Conservation (phyloP, 2,329 filamentous ascomycete species). For the Rhinocladiella similis region DNA sequence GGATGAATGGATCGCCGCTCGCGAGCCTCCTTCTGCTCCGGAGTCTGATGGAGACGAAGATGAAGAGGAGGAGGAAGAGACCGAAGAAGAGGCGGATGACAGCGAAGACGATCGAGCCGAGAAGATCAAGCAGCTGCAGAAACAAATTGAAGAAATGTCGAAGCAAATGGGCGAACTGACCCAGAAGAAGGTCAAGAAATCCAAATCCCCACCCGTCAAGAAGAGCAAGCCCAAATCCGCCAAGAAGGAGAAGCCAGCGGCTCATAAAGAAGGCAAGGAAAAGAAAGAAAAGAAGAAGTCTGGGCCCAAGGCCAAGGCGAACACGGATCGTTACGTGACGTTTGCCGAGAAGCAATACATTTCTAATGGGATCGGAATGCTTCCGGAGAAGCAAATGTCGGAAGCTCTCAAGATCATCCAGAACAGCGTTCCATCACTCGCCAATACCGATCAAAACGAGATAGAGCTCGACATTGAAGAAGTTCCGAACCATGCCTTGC, state of each 20-base stretch:
- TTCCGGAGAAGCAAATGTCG: slow-evolving; percentile 75
- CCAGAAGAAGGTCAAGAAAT: slow-evolving; percentile 59
- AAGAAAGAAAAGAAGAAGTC: slow-evolving; percentile 52
- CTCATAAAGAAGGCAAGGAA: slow-evolving; percentile 25
- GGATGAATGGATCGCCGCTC: slow-evolving; percentile 74
- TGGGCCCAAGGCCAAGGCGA: slow-evolving; percentile 42
- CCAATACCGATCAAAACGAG: slow-evolving; percentile 50
- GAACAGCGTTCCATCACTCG: slow-evolving; percentile 72
- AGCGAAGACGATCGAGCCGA: slow-evolving; percentile 57
- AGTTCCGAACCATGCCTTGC: slow-evolving; percentile 47
- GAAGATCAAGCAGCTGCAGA: slow-evolving; percentile 66
- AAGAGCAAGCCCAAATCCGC: slow-evolving; percentile 40
- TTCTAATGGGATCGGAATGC: slow-evolving; percentile 76
- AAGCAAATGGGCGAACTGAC: slow-evolving; percentile 60
- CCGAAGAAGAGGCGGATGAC: slow-evolving; percentile 64
- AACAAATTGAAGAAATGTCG: slow-evolving; percentile 73
- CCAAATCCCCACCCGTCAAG: slow-evolving; percentile 53
- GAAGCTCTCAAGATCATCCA: slow-evolving; percentile 88
- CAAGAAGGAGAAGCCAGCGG: slow-evolving; percentile 49
- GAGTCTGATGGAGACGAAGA: slow-evolving; percentile 65
- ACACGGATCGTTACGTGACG: slow-evolving; percentile 66
- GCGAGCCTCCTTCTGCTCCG: slow-evolving; percentile 66
- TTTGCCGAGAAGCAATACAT: slow-evolving; percentile 88
- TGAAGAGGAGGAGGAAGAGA: slow-evolving; percentile 73
- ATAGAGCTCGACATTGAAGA: slow-evolving; percentile 52